phyloP scores from a whole-genome alignment of 2,329 filamentous ascomycete genomes.

The Aureobasidium namibiae region DNA sequence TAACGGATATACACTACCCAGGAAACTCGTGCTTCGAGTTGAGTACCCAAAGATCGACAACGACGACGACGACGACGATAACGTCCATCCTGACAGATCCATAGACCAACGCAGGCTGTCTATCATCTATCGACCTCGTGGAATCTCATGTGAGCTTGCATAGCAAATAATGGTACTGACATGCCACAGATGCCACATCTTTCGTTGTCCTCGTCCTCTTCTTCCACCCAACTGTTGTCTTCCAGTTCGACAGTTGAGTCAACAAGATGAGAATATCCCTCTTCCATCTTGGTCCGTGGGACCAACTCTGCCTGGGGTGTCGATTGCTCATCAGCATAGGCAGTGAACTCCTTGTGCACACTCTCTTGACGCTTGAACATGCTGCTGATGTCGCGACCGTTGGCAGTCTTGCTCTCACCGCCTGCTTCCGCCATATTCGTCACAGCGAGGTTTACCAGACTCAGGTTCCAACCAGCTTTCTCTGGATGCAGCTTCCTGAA shows the following conservation, averaged over 20 bases:
- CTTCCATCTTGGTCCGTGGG: background rate
- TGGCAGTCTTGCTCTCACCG: slow-evolving; percentile 34
- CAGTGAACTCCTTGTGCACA: slow-evolving; percentile 58
- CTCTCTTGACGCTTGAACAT: slow-evolving; percentile 76
- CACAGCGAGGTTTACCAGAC: slow-evolving; percentile 77
- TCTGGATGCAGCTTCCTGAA: slow-evolving; percentile 68
- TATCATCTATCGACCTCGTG: slow-evolving; percentile 26
- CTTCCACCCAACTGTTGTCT: background rate
- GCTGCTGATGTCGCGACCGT: slow-evolving; percentile 64
- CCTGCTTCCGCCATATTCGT: slow-evolving; percentile 63
- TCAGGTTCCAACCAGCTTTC: slow-evolving; percentile 66
- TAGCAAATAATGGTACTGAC: slow-evolving; percentile 49
- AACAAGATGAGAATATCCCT: background rate
- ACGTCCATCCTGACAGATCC: background rate
- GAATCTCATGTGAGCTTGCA: slow-evolving; percentile 49
- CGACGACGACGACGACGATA: too few species aligned
- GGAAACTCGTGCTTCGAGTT: background rate
- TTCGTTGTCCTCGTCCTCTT: slow-evolving; percentile 21
- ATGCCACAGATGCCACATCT: slow-evolving; percentile 45
- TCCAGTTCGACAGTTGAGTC: background rate
- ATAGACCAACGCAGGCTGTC: background rate
- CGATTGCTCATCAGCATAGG: slow-evolving; percentile 34
- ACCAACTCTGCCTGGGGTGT: background rate
- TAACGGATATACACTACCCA: background rate
- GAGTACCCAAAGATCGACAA: background rate